Conservation (phyloP, 2,329 filamentous ascomycete genomes). For the Metarhizium album region DNA sequence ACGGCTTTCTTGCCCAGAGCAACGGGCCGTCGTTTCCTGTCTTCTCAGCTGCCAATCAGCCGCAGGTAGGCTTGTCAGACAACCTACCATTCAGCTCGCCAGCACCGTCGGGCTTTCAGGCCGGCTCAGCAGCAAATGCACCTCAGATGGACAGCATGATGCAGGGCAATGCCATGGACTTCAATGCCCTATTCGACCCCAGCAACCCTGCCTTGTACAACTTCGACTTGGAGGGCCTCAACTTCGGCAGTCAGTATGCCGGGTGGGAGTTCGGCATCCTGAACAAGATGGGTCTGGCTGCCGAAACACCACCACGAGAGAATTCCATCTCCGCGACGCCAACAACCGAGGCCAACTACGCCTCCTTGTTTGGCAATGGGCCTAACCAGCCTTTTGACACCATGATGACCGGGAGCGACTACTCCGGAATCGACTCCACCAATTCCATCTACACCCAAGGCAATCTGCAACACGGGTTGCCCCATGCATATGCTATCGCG, state of each 20-base stretch:
- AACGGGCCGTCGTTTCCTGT: conserved; percentile 38
- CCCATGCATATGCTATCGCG: conserved; percentile 55
- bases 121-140: conserved; percentile 37
- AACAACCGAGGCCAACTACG: conserved; percentile 26
- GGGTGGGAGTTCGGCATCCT: conserved; percentile 94
- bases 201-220: conserved; percentile 91
- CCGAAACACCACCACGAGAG: conserved; percentile 67
- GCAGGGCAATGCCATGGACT: conserved; percentile 38
- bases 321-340: conserved; percentile 33
- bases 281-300: conserved; percentile 73
- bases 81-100: conserved; percentile 48
- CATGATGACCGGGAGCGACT: conserved; percentile 37
- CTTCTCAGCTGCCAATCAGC: conserved; percentile 35
- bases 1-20: conserved; percentile 38
- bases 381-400: conserved; percentile 40
- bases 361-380: conserved; percentile 41
- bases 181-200: conserved; percentile 67
- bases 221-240: conserved; percentile 82
- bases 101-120: conserved; percentile 60
- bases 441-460: conserved; percentile 42
- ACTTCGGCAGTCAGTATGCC: conserved; percentile 89
- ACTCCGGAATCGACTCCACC: conserved; percentile 39
- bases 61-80: conserved; percentile 37
- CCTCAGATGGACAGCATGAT: conserved; percentile 37
- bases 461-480: conserved; percentile 50